These are phyloP conservation scores for Botrytis cinerea DNA, from an alignment of 2,329 filamentous ascomycete genomes.

Conservation along the genomic window DNA sequence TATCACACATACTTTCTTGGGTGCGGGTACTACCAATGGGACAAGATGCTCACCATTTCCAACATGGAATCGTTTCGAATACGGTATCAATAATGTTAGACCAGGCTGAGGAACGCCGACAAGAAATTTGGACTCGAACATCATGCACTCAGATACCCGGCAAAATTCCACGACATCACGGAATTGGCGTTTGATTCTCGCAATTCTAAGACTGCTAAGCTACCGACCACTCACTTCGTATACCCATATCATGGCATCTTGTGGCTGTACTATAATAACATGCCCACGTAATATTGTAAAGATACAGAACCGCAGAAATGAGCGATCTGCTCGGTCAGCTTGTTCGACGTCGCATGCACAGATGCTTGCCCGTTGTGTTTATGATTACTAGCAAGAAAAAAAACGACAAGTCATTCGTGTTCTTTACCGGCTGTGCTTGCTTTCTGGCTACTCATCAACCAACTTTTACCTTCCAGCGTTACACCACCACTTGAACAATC, in stretches of 20 bases:
- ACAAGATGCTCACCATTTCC: constrained; percentile 12
- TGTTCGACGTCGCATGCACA: constrained; percentile 36
- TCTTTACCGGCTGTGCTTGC: constrained; percentile 26
- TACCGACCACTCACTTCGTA: constrained; percentile 11
- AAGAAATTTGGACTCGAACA: constrained; percentile 25
- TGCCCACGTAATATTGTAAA: constrained; percentile 26
- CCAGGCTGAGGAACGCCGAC: constrained; percentile 23
- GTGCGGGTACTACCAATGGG: constrained; percentile 17
- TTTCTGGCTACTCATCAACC: constrained; percentile 27
- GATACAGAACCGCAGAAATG: constrained; percentile 20
- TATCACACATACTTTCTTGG: constrained; percentile 15
- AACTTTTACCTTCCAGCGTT: constrained; percentile 20
- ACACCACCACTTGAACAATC: constrained; percentile 26
- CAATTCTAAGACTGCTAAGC: constrained; percentile 27
- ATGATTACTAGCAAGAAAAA: constrained; percentile 23
- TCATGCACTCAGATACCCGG: constrained; percentile 33
- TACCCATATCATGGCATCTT: constrained; percentile 28
- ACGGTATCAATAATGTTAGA: constrained; percentile 11
- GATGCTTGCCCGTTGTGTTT: constrained; percentile 27
- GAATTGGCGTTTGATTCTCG: constrained; percentile 15
- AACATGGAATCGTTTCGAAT: constrained; percentile 22
- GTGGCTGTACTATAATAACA: constrained; percentile 30
- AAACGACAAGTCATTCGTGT: constrained; percentile 26
- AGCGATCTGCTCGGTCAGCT: constrained; percentile 29
- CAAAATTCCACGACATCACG: constrained; percentile 32